A percentile compares a stretch with the other conserved stretches of the same genome.
Conservation (phyloP, 441 rosid species). For the Erysimum cheiri region DNA sequence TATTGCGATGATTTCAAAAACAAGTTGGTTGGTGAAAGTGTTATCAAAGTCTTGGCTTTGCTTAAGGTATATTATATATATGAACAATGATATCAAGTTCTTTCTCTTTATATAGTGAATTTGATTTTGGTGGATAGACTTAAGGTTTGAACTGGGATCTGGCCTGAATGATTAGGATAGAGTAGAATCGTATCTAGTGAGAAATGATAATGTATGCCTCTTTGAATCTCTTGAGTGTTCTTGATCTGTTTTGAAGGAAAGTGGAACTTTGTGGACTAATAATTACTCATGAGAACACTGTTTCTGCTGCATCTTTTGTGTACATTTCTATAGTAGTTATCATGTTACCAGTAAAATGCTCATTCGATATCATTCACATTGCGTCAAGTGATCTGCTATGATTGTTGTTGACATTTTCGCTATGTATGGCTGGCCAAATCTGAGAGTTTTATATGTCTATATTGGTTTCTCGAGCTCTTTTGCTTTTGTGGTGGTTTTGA, state of each 20-base stretch:
- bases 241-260: not conserved
- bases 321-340: not conserved
- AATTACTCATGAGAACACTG: not conserved
- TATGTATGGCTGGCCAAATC: not conserved
- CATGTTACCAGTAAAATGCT: not conserved
- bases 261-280: not conserved
- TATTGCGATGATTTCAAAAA: constrained; percentile 73
- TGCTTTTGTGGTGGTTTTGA: not conserved
- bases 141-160: not conserved
- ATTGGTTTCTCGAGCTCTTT: not conserved
- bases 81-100: constrained; percentile 6
- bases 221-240: not conserved
- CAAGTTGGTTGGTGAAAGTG: constrained; percentile 69
- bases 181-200: not conserved
- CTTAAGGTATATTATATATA: constrained; percentile 62
- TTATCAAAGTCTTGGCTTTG: constrained; percentile 70
- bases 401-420: not conserved
- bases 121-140: not conserved
- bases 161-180: not conserved
- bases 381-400: not conserved
- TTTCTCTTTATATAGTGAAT: not conserved
- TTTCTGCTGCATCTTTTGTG: not conserved
- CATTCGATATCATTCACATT: not conserved
- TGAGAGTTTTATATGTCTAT: not conserved
- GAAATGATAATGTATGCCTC: not conserved